These are phyloP conservation scores for Phytophthora kernoviae DNA, from an alignment of 352 stramenopile species.

Conservation along the genomic window DNA sequence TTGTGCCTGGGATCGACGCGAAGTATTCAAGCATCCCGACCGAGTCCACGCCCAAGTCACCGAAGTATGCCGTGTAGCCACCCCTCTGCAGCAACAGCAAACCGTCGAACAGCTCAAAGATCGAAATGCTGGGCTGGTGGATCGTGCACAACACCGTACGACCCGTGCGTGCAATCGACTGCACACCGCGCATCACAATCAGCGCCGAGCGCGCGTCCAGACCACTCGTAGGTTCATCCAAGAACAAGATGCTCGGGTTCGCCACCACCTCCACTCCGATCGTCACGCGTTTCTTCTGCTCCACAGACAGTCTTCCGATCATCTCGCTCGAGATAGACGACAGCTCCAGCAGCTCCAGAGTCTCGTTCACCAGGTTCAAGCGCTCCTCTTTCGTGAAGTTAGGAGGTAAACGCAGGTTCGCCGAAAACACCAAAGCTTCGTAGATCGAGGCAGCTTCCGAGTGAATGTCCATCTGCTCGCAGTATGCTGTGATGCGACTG, in stretches of 20 bases:
- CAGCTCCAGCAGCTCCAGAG: constrained; percentile 65
- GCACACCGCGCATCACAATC: constrained; percentile 88
- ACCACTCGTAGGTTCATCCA: constrained; percentile 93
- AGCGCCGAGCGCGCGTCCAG: constrained; percentile 87
- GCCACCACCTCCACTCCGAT: constrained; percentile 94
- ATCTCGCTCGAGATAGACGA: constrained; percentile 46
- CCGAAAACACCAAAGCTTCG: constrained; percentile 92
- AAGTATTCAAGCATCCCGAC: constrained; percentile 89
- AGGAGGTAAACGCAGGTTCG: constrained; percentile 77
- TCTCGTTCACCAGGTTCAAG: constrained; percentile 59
- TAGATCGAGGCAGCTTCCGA: constrained; percentile 82
- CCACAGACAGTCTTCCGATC: constrained; percentile 67
- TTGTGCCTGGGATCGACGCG: constrained; percentile 65
- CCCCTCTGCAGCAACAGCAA: constrained; percentile 86
- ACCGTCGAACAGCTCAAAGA: constrained; percentile 94
- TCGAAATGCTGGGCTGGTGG: constrained; percentile 72
- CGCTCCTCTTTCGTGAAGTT: constrained; percentile 44
- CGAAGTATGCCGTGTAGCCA: constrained; percentile 83
- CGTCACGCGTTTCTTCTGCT: constrained; percentile 93
- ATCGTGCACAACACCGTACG: constrained; percentile 82
- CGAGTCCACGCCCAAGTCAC: constrained; percentile 79
- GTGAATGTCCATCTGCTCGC: constrained; percentile 90
- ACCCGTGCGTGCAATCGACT: constrained; percentile 82
- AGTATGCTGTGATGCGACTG: constrained; percentile 57
- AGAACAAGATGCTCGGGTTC: constrained; percentile 94